phyloP scores from a whole-genome alignment of 306 rosid species.

The Rosa multiflora region DNA sequence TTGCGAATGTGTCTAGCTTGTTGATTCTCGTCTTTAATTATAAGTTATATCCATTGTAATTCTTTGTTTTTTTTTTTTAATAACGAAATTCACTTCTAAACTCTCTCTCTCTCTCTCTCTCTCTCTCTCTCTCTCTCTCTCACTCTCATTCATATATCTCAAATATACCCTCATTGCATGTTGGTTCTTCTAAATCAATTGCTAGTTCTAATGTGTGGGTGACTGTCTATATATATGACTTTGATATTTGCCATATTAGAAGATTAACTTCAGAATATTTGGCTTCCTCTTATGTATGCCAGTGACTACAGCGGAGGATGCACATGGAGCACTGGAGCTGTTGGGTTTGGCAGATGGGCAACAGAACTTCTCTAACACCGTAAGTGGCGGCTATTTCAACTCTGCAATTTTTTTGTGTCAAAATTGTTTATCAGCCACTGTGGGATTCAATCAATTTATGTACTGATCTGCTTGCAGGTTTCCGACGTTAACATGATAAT shows the following conservation, averaged over 20 bases:
- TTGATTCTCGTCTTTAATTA: background rate
- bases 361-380: background rate
- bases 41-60: too few relatives aligned
- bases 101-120: too few relatives aligned
- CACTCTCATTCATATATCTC: too few relatives aligned
- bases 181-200: background rate
- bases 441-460: background rate
- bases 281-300: background rate
- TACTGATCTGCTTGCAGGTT: constrained; percentile 10
- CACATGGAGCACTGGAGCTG: constrained; percentile 30
- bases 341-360: constrained; percentile 32
- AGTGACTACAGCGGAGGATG: constrained; percentile 33
- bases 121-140: too few relatives aligned
- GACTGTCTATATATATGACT: background rate
- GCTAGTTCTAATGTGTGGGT: too few relatives aligned
- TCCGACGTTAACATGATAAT: constrained; percentile 28
- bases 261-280: background rate
- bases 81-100: too few relatives aligned
- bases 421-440: background rate
- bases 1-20: background rate
- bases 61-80: too few relatives aligned
- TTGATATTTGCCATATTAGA: background rate
- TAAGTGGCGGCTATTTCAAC: constrained; percentile 4
- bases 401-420: background rate
- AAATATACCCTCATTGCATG: background rate